These are phyloP conservation scores for Heritiera littoralis DNA, from an alignment of 345 rosid genomes.

Conservation along the genomic window DNA sequence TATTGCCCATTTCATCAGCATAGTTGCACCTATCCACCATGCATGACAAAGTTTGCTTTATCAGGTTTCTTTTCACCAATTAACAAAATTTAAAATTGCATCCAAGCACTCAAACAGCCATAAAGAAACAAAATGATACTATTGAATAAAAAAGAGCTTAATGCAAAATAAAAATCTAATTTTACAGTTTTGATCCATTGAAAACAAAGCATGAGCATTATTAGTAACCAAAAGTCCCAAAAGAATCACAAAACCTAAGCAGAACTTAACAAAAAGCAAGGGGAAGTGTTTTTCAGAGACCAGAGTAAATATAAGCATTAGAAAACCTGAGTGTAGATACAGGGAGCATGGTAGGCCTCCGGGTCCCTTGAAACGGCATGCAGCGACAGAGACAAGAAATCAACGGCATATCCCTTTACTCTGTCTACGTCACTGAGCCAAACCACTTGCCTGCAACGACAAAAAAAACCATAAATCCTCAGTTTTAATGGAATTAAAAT, in stretches of 20 bases:
- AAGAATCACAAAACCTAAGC: neutral
- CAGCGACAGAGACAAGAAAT: constrained; percentile 79
- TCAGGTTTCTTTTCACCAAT: neutral
- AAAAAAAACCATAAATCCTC: neutral
- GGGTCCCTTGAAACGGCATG: constrained; percentile 95
- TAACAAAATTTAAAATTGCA: constrained; percentile 2
- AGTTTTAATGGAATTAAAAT: neutral
- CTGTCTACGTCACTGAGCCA: constrained; percentile 85
- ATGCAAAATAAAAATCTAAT: neutral
- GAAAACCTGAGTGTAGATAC: constrained; percentile 81
- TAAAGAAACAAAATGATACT: neutral
- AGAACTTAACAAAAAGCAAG: neutral
- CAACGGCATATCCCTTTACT: constrained; percentile 77
- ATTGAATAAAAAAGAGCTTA: neutral
- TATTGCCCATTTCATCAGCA: neutral
- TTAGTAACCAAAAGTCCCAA: neutral
- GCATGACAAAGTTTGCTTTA: neutral
- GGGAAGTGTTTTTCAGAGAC: neutral
- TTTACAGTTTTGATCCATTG: neutral
- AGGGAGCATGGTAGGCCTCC: constrained; percentile 81
- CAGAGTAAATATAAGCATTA: too few relatives aligned
- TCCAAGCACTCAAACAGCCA: neutral
- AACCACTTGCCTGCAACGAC: constrained; percentile 59
- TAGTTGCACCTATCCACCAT: neutral
- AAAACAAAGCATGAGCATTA: neutral